Evolutionary conservation across 2,329 filamentous ascomycete genomes (phyloP), one percentile per base, ranked within the genome.

Genomic region (Monilinia polystroma): DNA sequence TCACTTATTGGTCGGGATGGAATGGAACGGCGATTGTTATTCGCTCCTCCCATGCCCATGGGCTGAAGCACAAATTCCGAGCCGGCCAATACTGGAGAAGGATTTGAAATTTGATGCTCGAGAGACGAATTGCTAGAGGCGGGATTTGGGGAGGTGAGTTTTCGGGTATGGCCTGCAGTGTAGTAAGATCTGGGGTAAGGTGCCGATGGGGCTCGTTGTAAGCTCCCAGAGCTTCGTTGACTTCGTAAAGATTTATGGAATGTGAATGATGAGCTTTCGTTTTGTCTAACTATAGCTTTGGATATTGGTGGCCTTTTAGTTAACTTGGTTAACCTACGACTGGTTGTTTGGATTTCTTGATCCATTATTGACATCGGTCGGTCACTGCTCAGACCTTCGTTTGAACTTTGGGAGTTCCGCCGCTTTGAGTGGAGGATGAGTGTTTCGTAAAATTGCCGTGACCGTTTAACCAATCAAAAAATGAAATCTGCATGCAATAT

Each of bases 171-270:
- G 55, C 71, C 68, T 68, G 69, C 70, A n/a, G 67, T 66, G 56
- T 67, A 66, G 59, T 74, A 68, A 43, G 72, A 71, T 72, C 70
- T 71, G 38, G 74, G 80, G 80, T 75, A 73, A 55, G 85, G 85
- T 79, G 84, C 84, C 77, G 84, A 87, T 72, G 86, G 85, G 75
- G 84, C 81, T 76, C 85, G 83, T 76, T 81, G 83, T 76, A 88
- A 80, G 77, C 84, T 87, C 74, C 84, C 82, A 72, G 85, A 87
- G 83, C 85, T 88, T 78, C 83, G 82, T 81, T 87, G 84, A 80
- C 84, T 87, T 78, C 82, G 81, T 73, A 87, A 78, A 72, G 84
- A 86, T 26, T 49, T 52, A 41, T 32, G 47, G 26, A 62, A 51
- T 12, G 56, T 35, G 23, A 62, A 51, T 23, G 49, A 62, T 74